Evolutionary conservation across 495 filamentous ascomycete species (phyloP).

Genomic region (Echria macrotheca): DNA sequence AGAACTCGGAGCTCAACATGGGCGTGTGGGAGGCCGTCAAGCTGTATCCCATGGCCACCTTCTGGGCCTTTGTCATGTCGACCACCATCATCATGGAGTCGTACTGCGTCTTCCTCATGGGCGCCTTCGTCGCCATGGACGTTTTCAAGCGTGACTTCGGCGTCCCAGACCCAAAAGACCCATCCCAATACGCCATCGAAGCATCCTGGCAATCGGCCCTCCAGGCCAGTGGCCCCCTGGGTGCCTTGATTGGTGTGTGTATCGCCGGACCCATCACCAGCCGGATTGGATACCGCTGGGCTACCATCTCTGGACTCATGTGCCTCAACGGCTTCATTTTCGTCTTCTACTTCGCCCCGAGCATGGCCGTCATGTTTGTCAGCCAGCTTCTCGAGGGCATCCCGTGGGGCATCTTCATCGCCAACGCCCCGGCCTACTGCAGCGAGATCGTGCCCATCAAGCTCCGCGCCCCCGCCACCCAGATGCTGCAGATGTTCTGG

Average conservation of each 20-base stretch:
- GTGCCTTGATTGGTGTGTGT: slow-evolving; percentile 41
- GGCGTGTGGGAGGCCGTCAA: slow-evolving; percentile 43
- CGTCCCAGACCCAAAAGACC: slow-evolving; percentile 22
- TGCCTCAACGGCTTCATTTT: slow-evolving; percentile 43
- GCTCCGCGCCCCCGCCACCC: slow-evolving; percentile 40
- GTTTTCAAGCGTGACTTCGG: slow-evolving; percentile 34
- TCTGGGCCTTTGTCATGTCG: slow-evolving; percentile 50
- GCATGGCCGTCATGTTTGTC: slow-evolving; percentile 37
- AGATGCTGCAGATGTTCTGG: slow-evolving; percentile 47
- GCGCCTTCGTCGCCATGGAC: slow-evolving; percentile 39
- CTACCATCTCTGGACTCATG: slow-evolving; percentile 39
- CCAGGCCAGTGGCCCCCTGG: slow-evolving; percentile 36
- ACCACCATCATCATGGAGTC: slow-evolving; percentile 49
- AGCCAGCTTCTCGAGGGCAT: slow-evolving; percentile 44
- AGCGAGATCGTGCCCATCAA: slow-evolving; percentile 41
- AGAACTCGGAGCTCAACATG: slow-evolving; percentile 43
- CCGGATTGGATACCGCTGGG: slow-evolving; percentile 44
- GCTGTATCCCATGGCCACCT: slow-evolving; percentile 43
- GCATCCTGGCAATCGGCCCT: slow-evolving; percentile 44
- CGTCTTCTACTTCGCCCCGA: slow-evolving; percentile 42
- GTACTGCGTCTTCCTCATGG: slow-evolving; percentile 41
- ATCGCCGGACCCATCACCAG: slow-evolving; percentile 42
- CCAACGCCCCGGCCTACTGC: slow-evolving; percentile 43
- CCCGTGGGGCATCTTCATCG: slow-evolving; percentile 49
- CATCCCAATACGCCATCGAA: slow-evolving; percentile 27